Percentiles rank a stretch among this genome's conserved stretches.
These are phyloP conservation scores for Calamus simplicifolius DNA, from an alignment of 176 grass and related monocot species.

Conservation along the genomic window DNA sequence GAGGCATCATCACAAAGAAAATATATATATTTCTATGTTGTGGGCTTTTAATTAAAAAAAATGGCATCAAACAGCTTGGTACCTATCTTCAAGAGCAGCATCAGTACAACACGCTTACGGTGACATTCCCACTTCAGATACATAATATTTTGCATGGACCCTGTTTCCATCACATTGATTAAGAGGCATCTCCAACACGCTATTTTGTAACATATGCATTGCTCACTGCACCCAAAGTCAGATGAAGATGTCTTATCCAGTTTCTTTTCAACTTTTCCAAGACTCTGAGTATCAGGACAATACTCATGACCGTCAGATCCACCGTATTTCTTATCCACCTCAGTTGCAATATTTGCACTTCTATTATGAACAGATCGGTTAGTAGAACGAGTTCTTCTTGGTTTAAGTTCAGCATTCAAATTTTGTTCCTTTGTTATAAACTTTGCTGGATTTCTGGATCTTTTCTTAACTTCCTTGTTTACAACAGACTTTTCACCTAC, in stretches of 20 bases:
- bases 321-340: constrained; percentile 16
- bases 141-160: constrained; percentile 47
- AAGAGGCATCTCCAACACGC: constrained; percentile 67
- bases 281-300: constrained; percentile 7
- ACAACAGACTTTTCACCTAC: constrained; percentile 16
- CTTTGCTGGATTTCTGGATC: constrained; percentile 21
- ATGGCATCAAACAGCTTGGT: constrained; percentile 7
- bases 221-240: constrained; percentile 12
- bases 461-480: constrained; percentile 28
- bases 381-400: constrained; percentile 28
- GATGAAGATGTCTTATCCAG: background rate
- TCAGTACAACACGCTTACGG: constrained; percentile 29
- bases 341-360: constrained; percentile 18
- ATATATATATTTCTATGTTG: background rate
- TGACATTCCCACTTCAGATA: constrained; percentile 41
- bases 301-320: constrained; percentile 8
- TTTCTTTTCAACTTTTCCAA: constrained; percentile 11
- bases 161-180: constrained; percentile 34
- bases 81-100: constrained; percentile 77
- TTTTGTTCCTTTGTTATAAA: constrained; percentile 27
- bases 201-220: constrained; percentile 29
- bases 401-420: constrained; percentile 11
- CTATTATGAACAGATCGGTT: constrained; percentile 10
- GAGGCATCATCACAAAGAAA: background rate
- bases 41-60: no score